Percentiles rank a stretch among this genome's conserved stretches.
phyloP scores from a whole-genome alignment of 1,139 yeast genomes.

The Kodamaea plutei region DNA sequence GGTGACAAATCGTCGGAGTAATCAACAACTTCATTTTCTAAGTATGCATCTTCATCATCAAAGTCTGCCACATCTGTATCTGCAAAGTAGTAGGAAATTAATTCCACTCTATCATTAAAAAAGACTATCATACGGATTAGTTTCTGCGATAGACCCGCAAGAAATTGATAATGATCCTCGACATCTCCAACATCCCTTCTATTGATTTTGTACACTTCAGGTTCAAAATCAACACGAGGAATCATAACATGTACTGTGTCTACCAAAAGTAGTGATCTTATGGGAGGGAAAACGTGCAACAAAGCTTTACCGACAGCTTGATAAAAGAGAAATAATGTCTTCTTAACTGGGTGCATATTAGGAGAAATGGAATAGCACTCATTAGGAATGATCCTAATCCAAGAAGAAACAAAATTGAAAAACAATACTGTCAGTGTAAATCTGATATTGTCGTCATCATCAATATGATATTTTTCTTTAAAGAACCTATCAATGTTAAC shows the following conservation, averaged over 20 bases:
- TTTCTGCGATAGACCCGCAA: constrained; percentile 15
- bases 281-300: constrained; percentile 30
- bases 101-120: constrained; percentile 25
- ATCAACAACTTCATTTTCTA: constrained; percentile 10
- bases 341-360: constrained; percentile 26
- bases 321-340: constrained; percentile 32
- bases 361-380: constrained; percentile 30
- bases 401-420: constrained; percentile 30
- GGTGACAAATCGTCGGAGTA: constrained; percentile 1
- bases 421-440: constrained; percentile 24
- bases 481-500: constrained; percentile 22
- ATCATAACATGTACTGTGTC: constrained; percentile 32
- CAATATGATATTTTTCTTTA: constrained; percentile 14
- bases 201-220: constrained; percentile 19
- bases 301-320: constrained; percentile 34
- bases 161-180: constrained; percentile 9
- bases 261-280: constrained; percentile 32
- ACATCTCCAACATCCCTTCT: constrained; percentile 8
- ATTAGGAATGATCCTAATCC: constrained; percentile 37
- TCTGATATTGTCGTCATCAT: constrained; percentile 16
- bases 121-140: constrained; percentile 25
- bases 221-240: constrained; percentile 30
- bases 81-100: constrained; percentile 25
- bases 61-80: constrained; percentile 16
- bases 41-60: constrained; percentile 15